Percentiles rank a stretch among this genome's conserved stretches.
These are phyloP conservation scores for Pleurotus eryngii DNA, from an alignment of 768 basidiomycete species.

Conservation along the genomic window DNA sequence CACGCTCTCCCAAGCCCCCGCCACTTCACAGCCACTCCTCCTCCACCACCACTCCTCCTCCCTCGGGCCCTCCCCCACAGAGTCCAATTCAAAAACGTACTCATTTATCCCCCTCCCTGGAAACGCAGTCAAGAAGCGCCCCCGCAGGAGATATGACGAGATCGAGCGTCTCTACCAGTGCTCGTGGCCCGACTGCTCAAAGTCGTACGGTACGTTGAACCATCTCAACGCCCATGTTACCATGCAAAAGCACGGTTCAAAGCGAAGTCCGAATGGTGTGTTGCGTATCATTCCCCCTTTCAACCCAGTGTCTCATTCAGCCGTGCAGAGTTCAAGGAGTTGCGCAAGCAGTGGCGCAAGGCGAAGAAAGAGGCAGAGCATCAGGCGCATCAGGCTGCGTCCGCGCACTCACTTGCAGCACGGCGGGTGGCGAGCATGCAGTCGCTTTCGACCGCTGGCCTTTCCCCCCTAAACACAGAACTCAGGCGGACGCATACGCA, in stretches of 20 bases:
- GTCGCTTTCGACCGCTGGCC: slow-evolving; percentile 9
- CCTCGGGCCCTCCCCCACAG: slow-evolving; percentile 25
- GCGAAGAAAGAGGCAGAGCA: slow-evolving; percentile 70
- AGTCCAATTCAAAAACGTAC: slow-evolving; percentile 63
- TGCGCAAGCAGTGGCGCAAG: slow-evolving; percentile 95
- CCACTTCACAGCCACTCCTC: slow-evolving; percentile 17
- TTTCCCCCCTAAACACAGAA: background rate
- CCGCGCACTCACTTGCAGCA: slow-evolving; percentile 8
- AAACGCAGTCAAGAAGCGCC: slow-evolving; percentile 78
- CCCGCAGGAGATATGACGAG: slow-evolving; percentile 88
- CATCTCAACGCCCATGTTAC: slow-evolving; percentile 97
- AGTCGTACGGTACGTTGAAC: slow-evolving; percentile 92
- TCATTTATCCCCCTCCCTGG: slow-evolving; percentile 81
- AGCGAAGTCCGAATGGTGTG: slow-evolving; percentile 87
- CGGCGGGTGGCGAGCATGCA: slow-evolving; percentile 2
- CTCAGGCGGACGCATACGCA: slow-evolving; percentile 2
- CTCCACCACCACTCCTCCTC: slow-evolving; percentile 19
- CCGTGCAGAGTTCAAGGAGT: slow-evolving; percentile 91
- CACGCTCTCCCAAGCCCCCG: slow-evolving; percentile 13
- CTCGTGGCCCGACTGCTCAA: slow-evolving; percentile 72
- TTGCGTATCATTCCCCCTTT: slow-evolving; percentile 4
- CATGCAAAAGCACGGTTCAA: slow-evolving; percentile 96
- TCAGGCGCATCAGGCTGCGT: slow-evolving; percentile 2
- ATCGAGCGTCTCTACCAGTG: slow-evolving; percentile 93
- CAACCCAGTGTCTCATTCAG: slow-evolving; percentile 11